Base-by-base conservation (phyloP, 2,329 filamentous ascomycete species). In the Scedosporium apiospermum region DNA sequence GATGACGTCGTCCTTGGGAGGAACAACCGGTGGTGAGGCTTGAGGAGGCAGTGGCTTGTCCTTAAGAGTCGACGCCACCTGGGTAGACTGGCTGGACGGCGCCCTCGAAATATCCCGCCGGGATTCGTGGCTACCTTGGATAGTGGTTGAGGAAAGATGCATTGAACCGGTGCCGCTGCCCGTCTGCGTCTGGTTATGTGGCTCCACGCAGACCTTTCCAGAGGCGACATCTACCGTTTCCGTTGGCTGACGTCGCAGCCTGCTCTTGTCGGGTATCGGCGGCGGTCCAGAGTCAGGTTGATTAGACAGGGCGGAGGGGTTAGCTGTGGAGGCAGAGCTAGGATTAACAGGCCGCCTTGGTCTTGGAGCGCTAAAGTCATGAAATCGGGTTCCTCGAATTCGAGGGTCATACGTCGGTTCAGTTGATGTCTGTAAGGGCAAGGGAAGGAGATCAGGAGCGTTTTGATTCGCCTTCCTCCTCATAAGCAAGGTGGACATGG, bases 351-450 rank as follows among this genome's bases (percentile, higher is more conserved):
- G 60, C 23, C 41, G 60, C 42, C 63, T 79, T 26, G 77, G 78
- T 59, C 84, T 76, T 1, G 85, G 85, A 0, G 82, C 84, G 68
- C 84, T 88, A 67, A 87, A 88, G 70, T 86, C 86, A 69, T 89
- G 87, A 59, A 88, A 80, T 57, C 80, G 77, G 6, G 82, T 89
- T 58, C 83, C 87, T 68, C 79, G 80, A 65, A 89, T 89, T 9
- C 84, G 79, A 18, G 85, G 85, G 67, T 88, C 85, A 67, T 87
- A 86, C 21, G 73, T 71, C 4, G 78, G 77, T 66, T 81, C 80
- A 14, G 78, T 76, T 0, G 71, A 67, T 23, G 74, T 72, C 57
- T 74, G 67, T 30, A 79, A 67, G 0, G 80, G 75, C 23, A 80
- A 67, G 1, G 77, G 74, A 1, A 70, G 68, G 2, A 79, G 63